phyloP scores from a whole-genome alignment of 2,329 filamentous ascomycete genomes.

The Bipolaris sorokiniana region DNA sequence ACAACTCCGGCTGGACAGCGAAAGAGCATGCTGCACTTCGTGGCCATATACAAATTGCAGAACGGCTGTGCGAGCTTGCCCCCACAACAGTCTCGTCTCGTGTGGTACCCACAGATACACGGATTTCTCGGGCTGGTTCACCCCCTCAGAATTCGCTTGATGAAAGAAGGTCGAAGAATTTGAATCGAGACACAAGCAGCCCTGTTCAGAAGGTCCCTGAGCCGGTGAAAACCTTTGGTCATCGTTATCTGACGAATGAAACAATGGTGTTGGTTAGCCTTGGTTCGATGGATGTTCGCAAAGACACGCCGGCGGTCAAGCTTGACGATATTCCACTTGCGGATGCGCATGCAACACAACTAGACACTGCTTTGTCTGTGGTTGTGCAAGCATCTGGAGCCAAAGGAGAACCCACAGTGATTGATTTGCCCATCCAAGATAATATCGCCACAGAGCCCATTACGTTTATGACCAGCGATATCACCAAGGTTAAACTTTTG shows the following conservation, averaged over 20 bases:
- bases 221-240: conserved; percentile 92
- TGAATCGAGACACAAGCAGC: conserved; percentile 48
- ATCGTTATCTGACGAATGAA: conserved; percentile 88
- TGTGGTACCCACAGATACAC: conserved; percentile 36
- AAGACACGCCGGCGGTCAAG: conserved; percentile 77
- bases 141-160: conserved; percentile 65
- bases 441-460: conserved; percentile 94
- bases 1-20: conserved; percentile 92
- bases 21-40: conserved; percentile 90
- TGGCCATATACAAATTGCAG: conserved; percentile 83
- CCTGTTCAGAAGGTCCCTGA: conserved; percentile 63
- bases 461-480: conserved; percentile 80
- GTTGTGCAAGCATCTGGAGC: conserved; percentile 88
- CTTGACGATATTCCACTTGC: conserved; percentile 86
- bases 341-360: conserved; percentile 87
- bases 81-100: conserved; percentile 41
- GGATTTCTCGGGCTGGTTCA: conserved; percentile 47
- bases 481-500: conserved; percentile 81
- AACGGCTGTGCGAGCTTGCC: conserved; percentile 66
- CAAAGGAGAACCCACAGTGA: conserved; percentile 81
- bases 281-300: conserved; percentile 92
- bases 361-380: conserved; percentile 91
- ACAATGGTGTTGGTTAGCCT: conserved; percentile 91
- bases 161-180: conserved; percentile 50
- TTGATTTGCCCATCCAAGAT: conserved; percentile 92